These are phyloP conservation scores for Rutstroemia sp. DNA, from an alignment of 2,329 filamentous ascomycete species.

Conservation along the genomic window DNA sequence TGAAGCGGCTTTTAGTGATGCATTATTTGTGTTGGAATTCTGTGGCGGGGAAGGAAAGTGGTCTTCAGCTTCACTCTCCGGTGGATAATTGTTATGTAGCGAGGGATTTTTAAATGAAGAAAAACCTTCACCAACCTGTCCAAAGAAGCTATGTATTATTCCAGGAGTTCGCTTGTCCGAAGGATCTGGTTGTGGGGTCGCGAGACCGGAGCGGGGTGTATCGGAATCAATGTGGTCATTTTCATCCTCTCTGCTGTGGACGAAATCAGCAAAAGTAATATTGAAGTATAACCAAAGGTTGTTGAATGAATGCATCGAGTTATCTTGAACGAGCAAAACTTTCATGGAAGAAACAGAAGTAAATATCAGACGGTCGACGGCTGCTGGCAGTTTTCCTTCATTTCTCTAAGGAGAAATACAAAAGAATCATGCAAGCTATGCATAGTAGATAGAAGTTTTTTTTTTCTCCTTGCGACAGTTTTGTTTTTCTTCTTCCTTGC, in stretches of 20 bases:
- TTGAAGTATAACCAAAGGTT: constrained; percentile 10
- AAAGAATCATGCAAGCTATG: neutral
- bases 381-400: neutral
- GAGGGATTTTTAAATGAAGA: constrained; percentile 33
- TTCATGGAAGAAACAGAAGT: neutral
- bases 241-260: constrained; percentile 48
- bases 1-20: constrained; percentile 22
- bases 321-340: neutral
- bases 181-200: constrained; percentile 87
- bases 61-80: constrained; percentile 18
- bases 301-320: constrained; percentile 1
- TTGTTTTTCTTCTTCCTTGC: neutral
- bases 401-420: neutral
- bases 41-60: constrained; percentile 16
- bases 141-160: constrained; percentile 93
- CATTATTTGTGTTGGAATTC: constrained; percentile 18
- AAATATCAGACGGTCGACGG: neutral
- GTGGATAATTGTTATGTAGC: constrained; percentile 27
- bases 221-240: constrained; percentile 75
- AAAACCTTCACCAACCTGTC: constrained; percentile 94
- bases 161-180: constrained; percentile 92
- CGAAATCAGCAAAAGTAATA: constrained; percentile 24
- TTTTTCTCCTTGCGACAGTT: neutral
- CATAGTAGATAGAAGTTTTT: neutral
- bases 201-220: constrained; percentile 82